Conservation (phyloP, 1,284 basidiomycete genomes). For the Pseudozyma pruni region DNA sequence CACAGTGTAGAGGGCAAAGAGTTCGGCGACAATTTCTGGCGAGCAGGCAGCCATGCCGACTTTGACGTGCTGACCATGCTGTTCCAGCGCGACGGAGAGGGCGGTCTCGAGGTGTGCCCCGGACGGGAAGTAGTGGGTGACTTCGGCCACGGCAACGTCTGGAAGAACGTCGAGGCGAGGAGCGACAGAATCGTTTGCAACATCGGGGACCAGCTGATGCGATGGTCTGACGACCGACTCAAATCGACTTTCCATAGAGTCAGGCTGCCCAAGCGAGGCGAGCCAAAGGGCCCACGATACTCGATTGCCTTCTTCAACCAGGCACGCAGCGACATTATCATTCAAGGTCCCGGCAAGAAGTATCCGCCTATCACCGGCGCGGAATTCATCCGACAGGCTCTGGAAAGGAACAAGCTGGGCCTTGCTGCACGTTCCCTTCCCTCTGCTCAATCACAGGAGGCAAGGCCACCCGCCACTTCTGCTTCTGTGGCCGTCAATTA, state of each 20-base stretch:
- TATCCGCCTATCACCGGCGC: constrained; percentile 44
- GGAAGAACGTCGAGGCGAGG: constrained; percentile 70
- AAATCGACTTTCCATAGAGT: constrained; percentile 75
- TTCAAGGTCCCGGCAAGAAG: constrained; percentile 58
- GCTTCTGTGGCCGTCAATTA: constrained; percentile 11
- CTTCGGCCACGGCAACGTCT: constrained; percentile 72
- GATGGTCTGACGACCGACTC: constrained; percentile 75
- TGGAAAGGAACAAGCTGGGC: constrained; percentile 40
- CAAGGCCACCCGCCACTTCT: neutral
- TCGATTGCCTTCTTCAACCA: constrained; percentile 66
- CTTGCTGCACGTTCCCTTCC: constrained; percentile 2
- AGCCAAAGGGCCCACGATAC: constrained; percentile 54
- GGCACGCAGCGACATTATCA: constrained; percentile 47
- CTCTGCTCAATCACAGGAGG: neutral
- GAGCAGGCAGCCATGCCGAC: constrained; percentile 75
- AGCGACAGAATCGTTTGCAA: constrained; percentile 73
- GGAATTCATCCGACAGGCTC: constrained; percentile 52
- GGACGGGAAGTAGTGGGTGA: constrained; percentile 71
- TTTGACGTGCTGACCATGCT: constrained; percentile 74
- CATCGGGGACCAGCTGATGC: constrained; percentile 75
- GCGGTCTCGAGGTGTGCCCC: constrained; percentile 73
- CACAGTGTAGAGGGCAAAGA: constrained; percentile 69
- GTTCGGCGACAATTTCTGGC: constrained; percentile 67
- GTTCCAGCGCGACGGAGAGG: constrained; percentile 73
- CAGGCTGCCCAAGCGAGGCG: constrained; percentile 69